Conservation (phyloP, 2,329 filamentous ascomycete genomes). For the Trichophyton mentagrophytes region DNA sequence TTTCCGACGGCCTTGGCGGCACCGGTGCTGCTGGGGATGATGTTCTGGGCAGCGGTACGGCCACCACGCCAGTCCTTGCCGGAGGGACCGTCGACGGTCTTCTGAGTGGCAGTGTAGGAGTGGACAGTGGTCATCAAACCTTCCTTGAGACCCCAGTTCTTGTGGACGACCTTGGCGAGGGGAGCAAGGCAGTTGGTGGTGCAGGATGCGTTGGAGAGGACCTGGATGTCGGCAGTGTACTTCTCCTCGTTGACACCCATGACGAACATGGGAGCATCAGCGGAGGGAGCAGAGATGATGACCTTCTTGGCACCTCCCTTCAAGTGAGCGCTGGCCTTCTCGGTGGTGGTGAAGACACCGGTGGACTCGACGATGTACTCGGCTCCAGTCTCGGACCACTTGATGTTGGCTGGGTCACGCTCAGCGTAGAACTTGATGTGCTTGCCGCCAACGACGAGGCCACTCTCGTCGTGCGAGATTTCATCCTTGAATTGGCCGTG, state of each 20-base stretch:
- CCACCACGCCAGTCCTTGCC: conserved; percentile 99
- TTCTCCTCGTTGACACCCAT: conserved; percentile 96
- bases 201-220: conserved; percentile 99
- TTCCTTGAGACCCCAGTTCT: conserved; percentile 95
- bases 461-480: conserved; percentile 58
- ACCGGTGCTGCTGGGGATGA: conserved; percentile 98
- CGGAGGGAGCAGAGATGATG: conserved; percentile 48
- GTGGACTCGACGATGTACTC: conserved; percentile 96
- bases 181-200: conserved; percentile 99
- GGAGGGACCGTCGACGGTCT: conserved; percentile 96
- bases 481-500: conserved; percentile 95
- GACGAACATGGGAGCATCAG: conserved; percentile 98
- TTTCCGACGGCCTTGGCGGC: conserved; percentile 99
- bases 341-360: conserved; percentile 96
- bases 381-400: conserved; percentile 76
- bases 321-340: conserved; percentile 90
- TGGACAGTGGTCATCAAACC: conserved; percentile 99
- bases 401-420: conserved; percentile 79
- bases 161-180: conserved; percentile 97
- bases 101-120: conserved; percentile 99
- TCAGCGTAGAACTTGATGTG: conserved; percentile 87
- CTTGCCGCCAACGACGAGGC: conserved; percentile 86
- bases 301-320: conserved; percentile 97
- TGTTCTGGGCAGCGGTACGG: conserved; percentile 97
- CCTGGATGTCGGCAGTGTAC: conserved; percentile 80